Percentiles rank a stretch among this genome's conserved stretches.
phyloP scores from a whole-genome alignment of 2,329 filamentous ascomycete genomes.

The Fusarium cyanostomum region DNA sequence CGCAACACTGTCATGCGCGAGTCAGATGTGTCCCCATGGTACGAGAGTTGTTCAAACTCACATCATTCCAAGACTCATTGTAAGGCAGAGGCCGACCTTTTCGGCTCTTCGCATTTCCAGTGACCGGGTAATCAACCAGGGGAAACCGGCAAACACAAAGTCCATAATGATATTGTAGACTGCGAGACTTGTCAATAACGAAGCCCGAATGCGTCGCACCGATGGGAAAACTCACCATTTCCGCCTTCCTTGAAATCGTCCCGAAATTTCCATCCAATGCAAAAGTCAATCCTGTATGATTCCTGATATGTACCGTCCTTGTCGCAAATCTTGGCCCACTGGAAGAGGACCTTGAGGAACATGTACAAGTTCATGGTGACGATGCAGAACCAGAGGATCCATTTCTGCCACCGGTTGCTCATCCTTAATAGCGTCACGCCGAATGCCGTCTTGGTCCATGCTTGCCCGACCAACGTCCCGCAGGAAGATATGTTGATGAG shows the following conservation, averaged over 20 bases:
- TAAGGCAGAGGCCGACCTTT: conserved; percentile 59
- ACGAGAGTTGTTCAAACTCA: conserved; percentile 20
- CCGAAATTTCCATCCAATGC: conserved; percentile 51
- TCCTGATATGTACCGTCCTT: conserved; percentile 52
- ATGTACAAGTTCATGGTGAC: conserved; percentile 59
- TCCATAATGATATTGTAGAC: conserved; percentile 65
- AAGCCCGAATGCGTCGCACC: fast-evolving
- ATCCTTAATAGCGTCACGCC: conserved; percentile 52
- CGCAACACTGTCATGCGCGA: conserved; percentile 49
- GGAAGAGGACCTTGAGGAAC: conserved; percentile 57
- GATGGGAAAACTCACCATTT: conserved; percentile 52
- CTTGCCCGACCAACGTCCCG: conserved; percentile 50
- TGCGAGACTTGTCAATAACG: conserved; percentile 31
- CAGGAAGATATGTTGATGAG: conserved; percentile 57
- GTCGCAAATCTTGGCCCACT: conserved; percentile 59
- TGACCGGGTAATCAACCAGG: conserved; percentile 59
- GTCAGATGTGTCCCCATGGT: fast-evolving
- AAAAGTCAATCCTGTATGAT: conserved; percentile 59
- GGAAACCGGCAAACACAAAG: conserved; percentile 59
- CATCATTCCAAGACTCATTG: conserved; percentile 62
- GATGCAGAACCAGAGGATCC: conserved; percentile 60
- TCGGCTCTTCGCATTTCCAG: conserved; percentile 59
- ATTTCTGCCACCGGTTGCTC: conserved; percentile 55
- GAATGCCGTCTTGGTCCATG: conserved; percentile 51
- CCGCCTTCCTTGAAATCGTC: conserved; percentile 60